Conservation (phyloP, 1,284 basidiomycete genomes). For the Taiwanofungus camphoratus region DNA sequence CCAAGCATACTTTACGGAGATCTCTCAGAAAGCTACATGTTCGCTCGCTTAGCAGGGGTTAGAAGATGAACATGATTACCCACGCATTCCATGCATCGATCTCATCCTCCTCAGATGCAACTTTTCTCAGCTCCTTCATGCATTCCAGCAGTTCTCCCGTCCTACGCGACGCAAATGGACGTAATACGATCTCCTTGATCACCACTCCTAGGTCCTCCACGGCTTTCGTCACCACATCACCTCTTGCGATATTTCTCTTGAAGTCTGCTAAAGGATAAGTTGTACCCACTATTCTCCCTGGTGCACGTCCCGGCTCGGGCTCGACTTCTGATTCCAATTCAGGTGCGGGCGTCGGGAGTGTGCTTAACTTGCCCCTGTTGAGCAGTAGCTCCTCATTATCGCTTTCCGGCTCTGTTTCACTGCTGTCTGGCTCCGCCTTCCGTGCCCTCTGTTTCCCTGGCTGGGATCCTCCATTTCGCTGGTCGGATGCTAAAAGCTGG, state of each 20-base stretch:
- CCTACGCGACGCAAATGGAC: conserved; percentile 65
- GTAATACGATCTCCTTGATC: conserved; percentile 62
- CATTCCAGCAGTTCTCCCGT: conserved; percentile 69
- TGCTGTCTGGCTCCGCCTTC: conserved; percentile 25
- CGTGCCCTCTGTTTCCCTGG: conserved; percentile 11
- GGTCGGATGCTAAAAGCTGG: conserved; percentile 1
- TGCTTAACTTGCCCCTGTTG: conserved; percentile 13
- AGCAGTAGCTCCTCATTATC: conserved; percentile 27
- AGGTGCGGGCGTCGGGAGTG: conserved; percentile 29
- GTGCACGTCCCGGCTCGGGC: conserved; percentile 38
- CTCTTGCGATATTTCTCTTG: conserved; percentile 56
- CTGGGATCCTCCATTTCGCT: conserved; percentile 4
- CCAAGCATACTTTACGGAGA: conserved; percentile 48
- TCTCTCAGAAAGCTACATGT: conserved; percentile 49
- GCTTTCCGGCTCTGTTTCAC: conserved; percentile 25
- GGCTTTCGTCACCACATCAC: conserved; percentile 78
- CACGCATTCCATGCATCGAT: conserved; percentile 74
- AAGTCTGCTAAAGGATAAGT: conserved; percentile 76
- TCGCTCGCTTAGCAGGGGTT: no score
- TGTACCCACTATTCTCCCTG: conserved; percentile 66
- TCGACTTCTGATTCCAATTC: conserved; percentile 40
- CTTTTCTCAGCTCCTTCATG: conserved; percentile 59
- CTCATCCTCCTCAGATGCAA: conserved; percentile 71
- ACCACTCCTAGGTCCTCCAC: conserved; percentile 72
- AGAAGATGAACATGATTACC: conserved; percentile 18